Conservation (phyloP, 257 asterid species). For the Handroanthus guayacan region DNA sequence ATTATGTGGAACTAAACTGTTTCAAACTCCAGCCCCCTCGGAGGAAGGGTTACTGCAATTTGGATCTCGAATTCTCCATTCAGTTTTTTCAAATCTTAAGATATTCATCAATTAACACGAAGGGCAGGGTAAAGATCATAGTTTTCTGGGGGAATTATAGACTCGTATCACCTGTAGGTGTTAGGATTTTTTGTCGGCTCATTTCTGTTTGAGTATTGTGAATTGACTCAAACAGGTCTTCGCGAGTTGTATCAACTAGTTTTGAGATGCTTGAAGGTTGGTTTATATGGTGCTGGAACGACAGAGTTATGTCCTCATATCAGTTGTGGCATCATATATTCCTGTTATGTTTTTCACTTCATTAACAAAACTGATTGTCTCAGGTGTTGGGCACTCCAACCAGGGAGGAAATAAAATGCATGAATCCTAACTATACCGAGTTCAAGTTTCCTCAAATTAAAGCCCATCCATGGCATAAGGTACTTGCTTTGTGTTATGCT, state of each 20-base stretch:
- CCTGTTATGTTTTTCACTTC: slow-evolving; percentile 18
- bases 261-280: too few relatives aligned
- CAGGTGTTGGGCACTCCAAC: slow-evolving; percentile 92
- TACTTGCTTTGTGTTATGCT: slow-evolving; percentile 31
- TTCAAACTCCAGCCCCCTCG: neutral
- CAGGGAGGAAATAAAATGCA: slow-evolving; percentile 88
- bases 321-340: neutral
- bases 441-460: slow-evolving; percentile 85
- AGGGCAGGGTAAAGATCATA: neutral
- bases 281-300: neutral
- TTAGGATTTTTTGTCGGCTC: slow-evolving; percentile 7
- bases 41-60: neutral
- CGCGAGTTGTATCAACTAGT: too few relatives aligned
- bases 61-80: neutral
- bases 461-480: slow-evolving; percentile 91
- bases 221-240: neutral
- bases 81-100: neutral
- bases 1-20: neutral
- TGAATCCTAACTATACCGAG: slow-evolving; percentile 87
- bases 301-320: neutral
- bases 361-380: slow-evolving; percentile 28
- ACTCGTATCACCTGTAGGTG: slow-evolving; percentile 25
- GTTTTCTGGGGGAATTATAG: neutral
- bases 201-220: slow-evolving; percentile 14
- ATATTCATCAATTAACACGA: neutral